Base-by-base conservation (phyloP, 129 eudicot genomes). In the Flaveria bidentis region DNA sequence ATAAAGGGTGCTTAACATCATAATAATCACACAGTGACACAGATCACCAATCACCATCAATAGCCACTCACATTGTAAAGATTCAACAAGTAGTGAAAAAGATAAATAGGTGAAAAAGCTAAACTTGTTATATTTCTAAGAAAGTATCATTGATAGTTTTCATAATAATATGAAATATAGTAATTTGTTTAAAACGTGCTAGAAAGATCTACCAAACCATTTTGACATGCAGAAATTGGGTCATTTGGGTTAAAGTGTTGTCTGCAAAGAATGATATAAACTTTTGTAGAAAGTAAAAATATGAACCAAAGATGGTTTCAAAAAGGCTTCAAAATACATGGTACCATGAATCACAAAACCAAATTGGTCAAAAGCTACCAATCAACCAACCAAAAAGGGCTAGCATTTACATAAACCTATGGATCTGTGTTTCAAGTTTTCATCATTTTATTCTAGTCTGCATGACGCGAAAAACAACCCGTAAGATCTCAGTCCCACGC, bases 381-480 rank as follows among this genome's bases (percentile, higher is more conserved):
- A 77, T 62, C 78, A 65, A 36, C 64, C 44, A 67, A 56, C 58
- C 73, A 67, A 70, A 78, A 71, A 71, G 47, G 42, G 33, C 66
- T 71, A 71, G 39, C 55, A 78, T 71, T 61, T 78, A 78, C 82
- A 71, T 45, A 25, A 69, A 58, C 76, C 70, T 69, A 50, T 60
- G 72, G 53, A 46, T 60, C 18, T 63, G 60, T 26, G 16, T 57
- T 68, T 78, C 36, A 56, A 77, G 75, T 68, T 74, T 73, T 28
- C 69, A 68, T 77, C 60, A 30, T 42, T 78, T 78, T 71, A 78
- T 78, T 78, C 71, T 78, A 71, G 53, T 78, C 51, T 26, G 71
- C 71, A 62, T 42, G 36, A 75, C 33, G 63, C 50, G 25, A 66
- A 67, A 68, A 69, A 57, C 62, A 77, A 77, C 70, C 70, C 17